phyloP scores from a whole-genome alignment of 176 grass and related monocot species.

The Typha latifolia region DNA sequence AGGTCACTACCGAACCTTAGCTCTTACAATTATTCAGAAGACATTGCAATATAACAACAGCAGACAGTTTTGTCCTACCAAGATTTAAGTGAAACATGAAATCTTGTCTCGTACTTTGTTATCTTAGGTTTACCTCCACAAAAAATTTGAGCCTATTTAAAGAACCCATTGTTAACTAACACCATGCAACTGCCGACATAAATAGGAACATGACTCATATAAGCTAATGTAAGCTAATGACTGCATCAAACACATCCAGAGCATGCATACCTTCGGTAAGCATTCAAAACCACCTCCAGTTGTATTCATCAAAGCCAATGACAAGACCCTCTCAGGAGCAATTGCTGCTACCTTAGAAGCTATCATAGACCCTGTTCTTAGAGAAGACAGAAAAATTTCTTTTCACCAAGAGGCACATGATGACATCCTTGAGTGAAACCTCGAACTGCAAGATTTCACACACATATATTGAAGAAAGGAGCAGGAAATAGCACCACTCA shows the following conservation, averaged over 20 bases:
- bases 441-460: too few species aligned
- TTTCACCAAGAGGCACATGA: background rate
- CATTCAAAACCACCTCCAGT: conserved; percentile 64
- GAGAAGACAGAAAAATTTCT: background rate
- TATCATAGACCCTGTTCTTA: conserved; percentile 53
- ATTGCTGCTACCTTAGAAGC: conserved; percentile 59
- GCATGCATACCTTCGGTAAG: conserved; percentile 49
- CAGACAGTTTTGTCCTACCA: too few species aligned
- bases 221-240: background rate
- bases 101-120: too few species aligned
- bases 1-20: too few species aligned
- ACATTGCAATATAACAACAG: too few species aligned
- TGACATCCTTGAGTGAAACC: too few species aligned
- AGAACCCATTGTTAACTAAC: too few species aligned
- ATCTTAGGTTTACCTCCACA: too few species aligned
- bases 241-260: background rate
- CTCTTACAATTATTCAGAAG: too few species aligned
- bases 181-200: too few species aligned
- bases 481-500: conserved; percentile 7
- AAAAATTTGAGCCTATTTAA: too few species aligned
- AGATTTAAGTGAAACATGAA: too few species aligned
- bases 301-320: conserved; percentile 60
- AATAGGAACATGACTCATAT: background rate
- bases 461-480: background rate
- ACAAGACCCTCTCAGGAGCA: conserved; percentile 40